A percentile compares a stretch with the other conserved stretches of the same genome.
Evolutionary conservation across 106 monocot genomes (phyloP).

Genomic region (Iris macrosiphon): DNA sequence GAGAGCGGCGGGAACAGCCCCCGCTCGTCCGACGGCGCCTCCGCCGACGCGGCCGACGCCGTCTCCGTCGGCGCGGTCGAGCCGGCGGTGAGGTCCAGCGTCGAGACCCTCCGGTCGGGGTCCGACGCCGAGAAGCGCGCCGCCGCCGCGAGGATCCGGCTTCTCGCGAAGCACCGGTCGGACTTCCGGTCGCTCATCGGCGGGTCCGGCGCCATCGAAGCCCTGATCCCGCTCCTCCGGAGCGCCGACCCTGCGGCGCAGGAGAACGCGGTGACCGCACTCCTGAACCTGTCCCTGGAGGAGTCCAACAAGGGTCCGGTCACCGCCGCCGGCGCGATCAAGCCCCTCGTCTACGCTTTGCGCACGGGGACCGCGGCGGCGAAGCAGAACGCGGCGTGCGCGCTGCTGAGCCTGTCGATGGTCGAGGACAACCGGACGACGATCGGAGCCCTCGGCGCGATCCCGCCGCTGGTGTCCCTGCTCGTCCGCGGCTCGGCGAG

Average conservation of each 20-base stretch:
- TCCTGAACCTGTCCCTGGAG: slow-evolving; percentile 76
- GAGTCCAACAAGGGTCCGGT: slow-evolving; percentile 51
- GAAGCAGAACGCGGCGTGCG: slow-evolving; percentile 88
- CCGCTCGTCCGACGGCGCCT: background rate
- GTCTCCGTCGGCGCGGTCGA: slow-evolving; percentile 35
- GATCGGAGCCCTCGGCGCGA: slow-evolving; percentile 72
- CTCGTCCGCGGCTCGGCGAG: slow-evolving; percentile 42
- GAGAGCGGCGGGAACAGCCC: background rate
- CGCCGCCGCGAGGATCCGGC: slow-evolving; percentile 41
- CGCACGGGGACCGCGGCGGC: slow-evolving; percentile 56
- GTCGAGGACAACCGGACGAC: slow-evolving; percentile 58
- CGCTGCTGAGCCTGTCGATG: slow-evolving; percentile 72
- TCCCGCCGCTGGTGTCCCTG: slow-evolving; percentile 65
- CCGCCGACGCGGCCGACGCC: slow-evolving; percentile 6
- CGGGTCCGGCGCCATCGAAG: slow-evolving; percentile 43
- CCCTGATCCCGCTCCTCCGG: slow-evolving; percentile 46
- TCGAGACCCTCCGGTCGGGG: slow-evolving; percentile 20
- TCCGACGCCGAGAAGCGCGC: slow-evolving; percentile 19
- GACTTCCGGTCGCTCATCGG: slow-evolving; percentile 71
- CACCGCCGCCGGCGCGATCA: slow-evolving; percentile 64
- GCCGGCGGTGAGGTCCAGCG: slow-evolving; percentile 45
- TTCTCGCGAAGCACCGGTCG: slow-evolving; percentile 76
- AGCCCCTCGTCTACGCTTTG: slow-evolving; percentile 68
- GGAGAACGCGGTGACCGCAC: slow-evolving; percentile 81
- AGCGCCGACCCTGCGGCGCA: slow-evolving; percentile 69